Percentiles rank a stretch among this genome's conserved stretches.
These are phyloP conservation scores for Sanghuangporus sanghuang DNA, from an alignment of 1,284 basidiomycete genomes.

Conservation along the genomic window DNA sequence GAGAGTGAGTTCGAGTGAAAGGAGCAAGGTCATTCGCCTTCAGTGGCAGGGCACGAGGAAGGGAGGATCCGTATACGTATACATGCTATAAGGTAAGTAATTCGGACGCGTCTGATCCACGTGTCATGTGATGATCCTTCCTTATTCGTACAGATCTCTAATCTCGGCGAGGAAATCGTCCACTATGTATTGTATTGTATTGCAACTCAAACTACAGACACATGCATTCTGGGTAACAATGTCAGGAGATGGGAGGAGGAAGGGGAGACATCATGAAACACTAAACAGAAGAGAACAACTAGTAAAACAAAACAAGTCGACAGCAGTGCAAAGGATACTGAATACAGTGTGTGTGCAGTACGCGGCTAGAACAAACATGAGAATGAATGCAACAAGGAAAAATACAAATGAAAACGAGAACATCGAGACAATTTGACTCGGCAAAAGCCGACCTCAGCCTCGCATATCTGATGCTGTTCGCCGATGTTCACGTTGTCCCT, in stretches of 20 bases:
- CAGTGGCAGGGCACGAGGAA: background rate
- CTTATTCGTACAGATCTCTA: background rate
- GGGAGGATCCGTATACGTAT: too few relatives aligned
- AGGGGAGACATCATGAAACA: background rate
- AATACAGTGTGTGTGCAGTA: conserved; percentile 10
- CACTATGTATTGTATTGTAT: background rate
- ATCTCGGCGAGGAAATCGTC: background rate
- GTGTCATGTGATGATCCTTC: background rate
- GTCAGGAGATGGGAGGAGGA: background rate
- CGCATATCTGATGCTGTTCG: conserved; percentile 57
- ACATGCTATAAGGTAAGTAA: background rate
- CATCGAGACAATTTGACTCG: background rate
- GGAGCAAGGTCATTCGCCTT: background rate
- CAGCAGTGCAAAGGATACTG: conserved; percentile 1
- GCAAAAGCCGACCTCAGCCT: conserved; percentile 23
- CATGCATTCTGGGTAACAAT: background rate
- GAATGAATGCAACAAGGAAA: background rate
- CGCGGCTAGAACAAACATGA: conserved; percentile 13
- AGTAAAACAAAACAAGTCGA: conserved; percentile 12
- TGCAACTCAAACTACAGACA: background rate
- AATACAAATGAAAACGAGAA: background rate
- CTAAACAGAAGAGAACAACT: background rate
- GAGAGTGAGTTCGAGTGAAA: background rate
- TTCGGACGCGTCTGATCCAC: background rate
- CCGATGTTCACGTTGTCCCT: conserved; percentile 40